Percentiles rank a stretch among this genome's conserved stretches.
Evolutionary conservation across 768 basidiomycete genomes (phyloP).

Genomic region (Phanerochaete sordida): DNA sequence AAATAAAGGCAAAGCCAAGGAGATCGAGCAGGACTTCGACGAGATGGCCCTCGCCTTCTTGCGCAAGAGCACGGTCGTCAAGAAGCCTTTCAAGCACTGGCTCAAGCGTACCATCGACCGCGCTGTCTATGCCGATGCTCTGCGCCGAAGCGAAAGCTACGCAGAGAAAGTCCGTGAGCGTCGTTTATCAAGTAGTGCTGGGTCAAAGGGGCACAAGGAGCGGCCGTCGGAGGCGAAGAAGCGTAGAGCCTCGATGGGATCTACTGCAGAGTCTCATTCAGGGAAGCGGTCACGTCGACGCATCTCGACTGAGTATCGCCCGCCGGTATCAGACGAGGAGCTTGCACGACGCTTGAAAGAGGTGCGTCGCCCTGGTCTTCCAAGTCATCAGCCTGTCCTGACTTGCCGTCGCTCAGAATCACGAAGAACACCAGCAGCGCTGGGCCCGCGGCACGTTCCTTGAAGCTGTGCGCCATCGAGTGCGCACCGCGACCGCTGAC

Average conservation of each 20-base stretch:
- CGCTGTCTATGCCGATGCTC: slow-evolving; percentile 60
- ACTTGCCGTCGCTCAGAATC: no score
- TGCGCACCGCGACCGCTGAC: slow-evolving; percentile 29
- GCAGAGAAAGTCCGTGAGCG: slow-evolving; percentile 43
- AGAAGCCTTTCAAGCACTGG: slow-evolving; percentile 44
- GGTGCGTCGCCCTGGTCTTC: slow-evolving; percentile 36
- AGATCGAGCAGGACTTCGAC: slow-evolving; percentile 2
- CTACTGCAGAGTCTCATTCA: slow-evolving; percentile 17
- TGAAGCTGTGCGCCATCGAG: slow-evolving; percentile 36
- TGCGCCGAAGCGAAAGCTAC: slow-evolving; percentile 57
- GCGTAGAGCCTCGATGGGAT: slow-evolving; percentile 20
- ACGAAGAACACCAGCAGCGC: slow-evolving; percentile 63
- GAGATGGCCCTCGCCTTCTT: slow-evolving; percentile 2
- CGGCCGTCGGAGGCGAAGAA: slow-evolving; percentile 16
- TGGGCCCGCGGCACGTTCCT: slow-evolving; percentile 78
- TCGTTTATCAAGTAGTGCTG: slow-evolving; percentile 28
- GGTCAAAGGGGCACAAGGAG: slow-evolving; percentile 2
- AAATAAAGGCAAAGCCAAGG: slow-evolving; percentile 11
- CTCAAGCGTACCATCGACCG: slow-evolving; percentile 36
- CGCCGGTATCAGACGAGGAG: slow-evolving; percentile 60
- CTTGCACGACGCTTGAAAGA: slow-evolving; percentile 64
- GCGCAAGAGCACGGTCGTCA: slow-evolving; percentile 29
- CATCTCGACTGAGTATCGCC: slow-evolving; percentile 41
- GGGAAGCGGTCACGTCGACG: slow-evolving; percentile 35
- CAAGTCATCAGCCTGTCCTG: not conserved